phyloP scores from a whole-genome alignment of 2,329 filamentous ascomycete genomes.

The Scedosporium minutisporum region DNA sequence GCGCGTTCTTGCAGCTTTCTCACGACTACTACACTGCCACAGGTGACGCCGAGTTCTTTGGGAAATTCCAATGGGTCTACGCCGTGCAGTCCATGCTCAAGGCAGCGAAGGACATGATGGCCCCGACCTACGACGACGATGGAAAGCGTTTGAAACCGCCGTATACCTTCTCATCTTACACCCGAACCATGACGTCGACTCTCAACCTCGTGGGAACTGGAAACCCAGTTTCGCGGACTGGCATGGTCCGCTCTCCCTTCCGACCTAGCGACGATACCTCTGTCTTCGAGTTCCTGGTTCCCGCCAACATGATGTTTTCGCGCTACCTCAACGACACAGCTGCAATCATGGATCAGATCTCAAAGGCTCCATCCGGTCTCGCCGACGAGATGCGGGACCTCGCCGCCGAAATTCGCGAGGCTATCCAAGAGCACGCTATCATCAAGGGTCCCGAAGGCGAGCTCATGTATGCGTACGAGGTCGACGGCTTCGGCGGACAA shows the following conservation, averaged over 20 bases:
- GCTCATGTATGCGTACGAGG: conserved; percentile 67
- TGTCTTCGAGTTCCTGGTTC: conserved; percentile 78
- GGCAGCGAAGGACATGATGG: conserved; percentile 60
- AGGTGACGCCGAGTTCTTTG: conserved; percentile 58
- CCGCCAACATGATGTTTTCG: conserved; percentile 79
- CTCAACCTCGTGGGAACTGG: conserved; percentile 48
- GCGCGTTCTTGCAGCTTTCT: conserved; percentile 72
- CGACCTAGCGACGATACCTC: conserved; percentile 83
- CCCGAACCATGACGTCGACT: conserved; percentile 34
- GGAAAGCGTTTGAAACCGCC: conserved; percentile 44
- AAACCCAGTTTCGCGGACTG: conserved; percentile 68
- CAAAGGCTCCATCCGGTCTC: conserved; percentile 38
- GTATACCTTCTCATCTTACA: conserved; percentile 70
- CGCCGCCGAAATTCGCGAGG: conserved; percentile 53
- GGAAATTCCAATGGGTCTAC: conserved; percentile 59
- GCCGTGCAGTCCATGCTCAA: conserved; percentile 62
- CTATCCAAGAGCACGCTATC: conserved; percentile 63
- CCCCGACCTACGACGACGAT: conserved; percentile 60
- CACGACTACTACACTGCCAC: conserved; percentile 69
- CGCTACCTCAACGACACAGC: conserved; percentile 45
- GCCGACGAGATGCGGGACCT: conserved; percentile 44
- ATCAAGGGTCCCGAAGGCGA: conserved; percentile 43
- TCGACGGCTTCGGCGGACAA: conserved; percentile 60
- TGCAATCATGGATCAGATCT: conserved; percentile 39
- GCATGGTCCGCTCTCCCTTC: conserved; percentile 79